A percentile compares a stretch with the other conserved stretches of the same genome.
These are phyloP conservation scores for Cladophialophora immunda DNA, from an alignment of 2,329 filamentous ascomycete genomes.

Conservation along the genomic window DNA sequence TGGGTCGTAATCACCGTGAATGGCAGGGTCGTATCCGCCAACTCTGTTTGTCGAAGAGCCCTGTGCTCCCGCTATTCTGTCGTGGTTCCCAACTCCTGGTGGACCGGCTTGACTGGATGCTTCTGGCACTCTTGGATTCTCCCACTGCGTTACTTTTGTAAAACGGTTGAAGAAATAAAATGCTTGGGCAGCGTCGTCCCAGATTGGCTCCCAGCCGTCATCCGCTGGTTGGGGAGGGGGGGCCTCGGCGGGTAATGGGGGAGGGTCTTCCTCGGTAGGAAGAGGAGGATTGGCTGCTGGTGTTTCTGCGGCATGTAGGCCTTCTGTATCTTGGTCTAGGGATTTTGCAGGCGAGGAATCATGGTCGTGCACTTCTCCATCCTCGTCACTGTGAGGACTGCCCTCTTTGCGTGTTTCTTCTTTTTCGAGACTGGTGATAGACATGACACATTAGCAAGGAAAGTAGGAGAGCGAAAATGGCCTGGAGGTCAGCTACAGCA, in stretches of 20 bases:
- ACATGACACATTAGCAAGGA: slow-evolving; percentile 41
- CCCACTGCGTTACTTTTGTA: slow-evolving; percentile 79
- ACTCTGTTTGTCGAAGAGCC: slow-evolving; percentile 47
- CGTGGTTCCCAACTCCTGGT: slow-evolving; percentile 42
- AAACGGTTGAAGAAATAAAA: slow-evolving; percentile 89
- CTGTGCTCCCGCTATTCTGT: slow-evolving; percentile 47
- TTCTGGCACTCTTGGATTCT: slow-evolving; percentile 79
- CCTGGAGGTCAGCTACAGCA: slow-evolving; percentile 43
- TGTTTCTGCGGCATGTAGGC: slow-evolving; percentile 10
- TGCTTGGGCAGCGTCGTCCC: slow-evolving; percentile 72
- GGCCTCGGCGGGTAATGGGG: slow-evolving; percentile 63
- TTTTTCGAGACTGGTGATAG: slow-evolving; percentile 39
- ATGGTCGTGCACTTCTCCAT: slow-evolving; percentile 33
- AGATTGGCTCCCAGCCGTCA: slow-evolving; percentile 82
- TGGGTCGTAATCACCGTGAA: slow-evolving; percentile 96
- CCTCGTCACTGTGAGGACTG: slow-evolving; percentile 21
- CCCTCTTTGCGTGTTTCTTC: slow-evolving; percentile 21
- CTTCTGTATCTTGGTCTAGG: slow-evolving; percentile 14
- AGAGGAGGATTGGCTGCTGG: slow-evolving; percentile 47
- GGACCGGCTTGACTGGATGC: slow-evolving; percentile 42
- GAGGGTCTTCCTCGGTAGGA: slow-evolving; percentile 54
- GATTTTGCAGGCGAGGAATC: slow-evolving; percentile 19
- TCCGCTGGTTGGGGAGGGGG: slow-evolving; percentile 57
- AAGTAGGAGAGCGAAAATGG: slow-evolving; percentile 38
- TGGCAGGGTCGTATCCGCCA: slow-evolving; percentile 91